Evolutionary conservation across 192 early-diverging fungal species (phyloP).

Genomic region (Coemansia sp.): DNA sequence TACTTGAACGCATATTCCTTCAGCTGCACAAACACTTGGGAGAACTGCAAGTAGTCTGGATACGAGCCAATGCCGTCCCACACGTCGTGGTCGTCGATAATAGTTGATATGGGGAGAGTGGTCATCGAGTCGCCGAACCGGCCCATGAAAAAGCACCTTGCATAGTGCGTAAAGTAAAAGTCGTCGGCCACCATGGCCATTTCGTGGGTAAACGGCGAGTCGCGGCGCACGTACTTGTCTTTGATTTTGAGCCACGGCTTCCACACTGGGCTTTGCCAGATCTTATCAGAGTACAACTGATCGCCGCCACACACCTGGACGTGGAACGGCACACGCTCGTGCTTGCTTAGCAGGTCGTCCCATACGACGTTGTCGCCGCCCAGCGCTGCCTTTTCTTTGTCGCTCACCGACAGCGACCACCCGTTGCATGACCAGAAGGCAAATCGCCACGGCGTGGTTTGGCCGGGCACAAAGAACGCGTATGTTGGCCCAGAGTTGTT

Average conservation of each 20-base stretch:
- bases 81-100: constrained; percentile 86
- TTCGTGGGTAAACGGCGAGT: constrained; percentile 58
- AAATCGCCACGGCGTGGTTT: constrained; percentile 61
- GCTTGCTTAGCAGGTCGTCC: constrained; percentile 66
- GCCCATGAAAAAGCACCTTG: constrained; percentile 59
- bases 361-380: constrained; percentile 61
- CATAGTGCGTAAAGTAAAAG: constrained; percentile 73
- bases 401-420: constrained; percentile 58
- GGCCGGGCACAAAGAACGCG: constrained; percentile 54
- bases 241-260: constrained; percentile 59
- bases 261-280: constrained; percentile 61
- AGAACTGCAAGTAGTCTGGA: constrained; percentile 69
- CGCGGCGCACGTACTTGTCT: constrained; percentile 53
- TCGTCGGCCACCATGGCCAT: constrained; percentile 58
- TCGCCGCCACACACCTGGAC: constrained; percentile 75
- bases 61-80: constrained; percentile 87
- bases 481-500: constrained; percentile 54
- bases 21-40: constrained; percentile 72
- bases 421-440: constrained; percentile 75
- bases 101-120: constrained; percentile 72
- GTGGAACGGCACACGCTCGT: constrained; percentile 62
- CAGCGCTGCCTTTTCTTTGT: constrained; percentile 44
- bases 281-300: constrained; percentile 67
- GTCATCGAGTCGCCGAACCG: constrained; percentile 69
- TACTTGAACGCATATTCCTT: constrained; percentile 69